A percentile compares a stretch with the other conserved stretches of the same genome.
Conservation (phyloP, 495 filamentous ascomycete species). For the Penicillium parvum region DNA sequence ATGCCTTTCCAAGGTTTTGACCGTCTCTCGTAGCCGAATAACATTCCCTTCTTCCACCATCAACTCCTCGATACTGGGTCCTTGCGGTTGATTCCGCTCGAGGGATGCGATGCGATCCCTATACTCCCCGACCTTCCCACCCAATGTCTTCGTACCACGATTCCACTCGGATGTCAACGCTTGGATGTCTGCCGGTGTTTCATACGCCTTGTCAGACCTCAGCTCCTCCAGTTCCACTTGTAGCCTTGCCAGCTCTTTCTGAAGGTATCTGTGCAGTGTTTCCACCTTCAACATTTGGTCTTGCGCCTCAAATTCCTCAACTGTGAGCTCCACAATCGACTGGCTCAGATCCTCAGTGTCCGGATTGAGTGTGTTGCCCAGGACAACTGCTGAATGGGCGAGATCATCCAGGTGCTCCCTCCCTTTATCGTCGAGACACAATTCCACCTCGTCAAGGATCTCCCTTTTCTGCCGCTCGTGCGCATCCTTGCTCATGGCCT, state of each 20-base stretch:
- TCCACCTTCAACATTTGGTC: conserved; percentile 54
- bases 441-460: conserved; percentile 38
- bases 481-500: conserved; percentile 20
- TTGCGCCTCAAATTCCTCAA: conserved; percentile 36
- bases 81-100: conserved; percentile 31
- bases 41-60: conserved; percentile 43
- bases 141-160: conserved; percentile 54
- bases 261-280: conserved; percentile 43
- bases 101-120: conserved; percentile 44
- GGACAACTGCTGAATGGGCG: conserved; percentile 29
- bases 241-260: conserved; percentile 35
- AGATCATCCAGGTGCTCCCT: conserved; percentile 35
- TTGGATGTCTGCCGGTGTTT: conserved; percentile 46
- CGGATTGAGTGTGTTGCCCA: conserved; percentile 32
- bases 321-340: conserved; percentile 41
- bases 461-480: conserved; percentile 33
- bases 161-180: conserved; percentile 60
- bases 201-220: conserved; percentile 44
- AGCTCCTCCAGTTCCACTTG: conserved; percentile 36
- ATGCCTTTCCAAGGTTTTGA: conserved; percentile 49
- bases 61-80: conserved; percentile 48
- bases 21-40: conserved; percentile 25
- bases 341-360: conserved; percentile 33
- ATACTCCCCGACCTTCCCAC: conserved; percentile 56
- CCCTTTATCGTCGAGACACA: conserved; percentile 37